A percentile compares a stretch with the other conserved stretches of the same genome.
Conservation (phyloP, 306 rosid species). For the Dryas octopetala region DNA sequence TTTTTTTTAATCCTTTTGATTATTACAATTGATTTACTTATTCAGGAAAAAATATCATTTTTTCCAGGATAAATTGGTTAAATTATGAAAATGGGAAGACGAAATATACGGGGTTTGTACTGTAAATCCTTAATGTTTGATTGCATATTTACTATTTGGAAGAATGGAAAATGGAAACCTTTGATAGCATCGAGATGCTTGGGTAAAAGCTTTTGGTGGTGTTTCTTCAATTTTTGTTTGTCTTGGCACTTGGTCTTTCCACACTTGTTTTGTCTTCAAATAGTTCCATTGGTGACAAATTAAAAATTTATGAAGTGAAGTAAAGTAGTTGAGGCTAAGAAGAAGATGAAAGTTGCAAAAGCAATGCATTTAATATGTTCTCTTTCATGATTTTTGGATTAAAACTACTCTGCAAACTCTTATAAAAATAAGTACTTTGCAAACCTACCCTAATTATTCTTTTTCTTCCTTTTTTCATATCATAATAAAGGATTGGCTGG, state of each 20-base stretch:
- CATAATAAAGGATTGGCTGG: slow-evolving; percentile 67
- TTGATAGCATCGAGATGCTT: not conserved
- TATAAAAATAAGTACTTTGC: not conserved
- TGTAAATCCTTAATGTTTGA: not conserved
- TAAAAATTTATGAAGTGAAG: not conserved
- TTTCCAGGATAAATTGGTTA: no score
- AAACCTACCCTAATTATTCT: not conserved
- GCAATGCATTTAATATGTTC: not conserved
- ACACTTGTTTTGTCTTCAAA: not conserved
- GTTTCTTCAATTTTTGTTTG: not conserved
- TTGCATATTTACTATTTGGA: not conserved
- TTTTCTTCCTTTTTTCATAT: slow-evolving; percentile 2
- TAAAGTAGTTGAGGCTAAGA: not conserved
- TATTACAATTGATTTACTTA: no score
- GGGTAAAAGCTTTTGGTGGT: not conserved
- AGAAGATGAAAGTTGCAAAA: not conserved
- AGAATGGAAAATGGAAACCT: not conserved
- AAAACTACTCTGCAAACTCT: not conserved
- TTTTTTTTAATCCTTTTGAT: no score
- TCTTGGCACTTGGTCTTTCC: not conserved
- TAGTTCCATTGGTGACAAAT: not conserved
- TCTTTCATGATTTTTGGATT: not conserved
- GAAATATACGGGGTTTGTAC: not conserved
- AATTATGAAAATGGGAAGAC: not conserved
- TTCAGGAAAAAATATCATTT: no score